These are phyloP conservation scores for Capniomyces stellatus DNA, from an alignment of 371 early-diverging fungal genomes.

Conservation along the genomic window DNA sequence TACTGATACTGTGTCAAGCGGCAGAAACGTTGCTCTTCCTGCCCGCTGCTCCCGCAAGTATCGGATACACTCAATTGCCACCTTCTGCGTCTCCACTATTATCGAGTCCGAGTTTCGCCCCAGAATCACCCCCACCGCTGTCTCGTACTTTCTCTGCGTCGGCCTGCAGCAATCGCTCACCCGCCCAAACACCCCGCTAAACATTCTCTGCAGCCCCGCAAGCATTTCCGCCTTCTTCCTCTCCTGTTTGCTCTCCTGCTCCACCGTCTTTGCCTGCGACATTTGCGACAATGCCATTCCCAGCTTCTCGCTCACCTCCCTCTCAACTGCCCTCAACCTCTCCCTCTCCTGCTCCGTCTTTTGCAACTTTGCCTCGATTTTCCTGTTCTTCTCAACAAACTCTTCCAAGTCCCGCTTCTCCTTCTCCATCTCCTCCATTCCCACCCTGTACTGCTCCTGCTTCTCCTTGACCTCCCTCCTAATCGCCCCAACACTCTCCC, in stretches of 20 bases:
- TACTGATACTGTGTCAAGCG: constrained; percentile 58
- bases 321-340: constrained; percentile 34
- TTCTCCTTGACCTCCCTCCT: constrained; percentile 29
- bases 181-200: constrained; percentile 78
- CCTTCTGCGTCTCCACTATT: constrained; percentile 54
- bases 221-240: constrained; percentile 13
- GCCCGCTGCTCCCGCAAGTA: constrained; percentile 85
- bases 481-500: constrained; percentile 36
- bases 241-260: constrained; percentile 65
- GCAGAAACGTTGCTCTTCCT: constrained; percentile 88
- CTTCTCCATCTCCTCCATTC: constrained; percentile 21
- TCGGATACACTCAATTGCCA: constrained; percentile 64
- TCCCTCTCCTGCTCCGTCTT: constrained; percentile 25
- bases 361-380: constrained; percentile 14
- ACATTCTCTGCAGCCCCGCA: constrained; percentile 45
- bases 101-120: constrained; percentile 66
- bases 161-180: constrained; percentile 82
- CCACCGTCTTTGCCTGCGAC: constrained; percentile 59
- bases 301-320: constrained; percentile 65
- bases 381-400: constrained; percentile 15
- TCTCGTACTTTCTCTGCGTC: constrained; percentile 80
- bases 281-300: constrained; percentile 48
- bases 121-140: constrained; percentile 57
- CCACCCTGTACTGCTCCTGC: constrained; percentile 27
- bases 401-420: constrained; percentile 14